phyloP scores from a whole-genome alignment of 345 rosid genomes.

The Brassica incana region DNA sequence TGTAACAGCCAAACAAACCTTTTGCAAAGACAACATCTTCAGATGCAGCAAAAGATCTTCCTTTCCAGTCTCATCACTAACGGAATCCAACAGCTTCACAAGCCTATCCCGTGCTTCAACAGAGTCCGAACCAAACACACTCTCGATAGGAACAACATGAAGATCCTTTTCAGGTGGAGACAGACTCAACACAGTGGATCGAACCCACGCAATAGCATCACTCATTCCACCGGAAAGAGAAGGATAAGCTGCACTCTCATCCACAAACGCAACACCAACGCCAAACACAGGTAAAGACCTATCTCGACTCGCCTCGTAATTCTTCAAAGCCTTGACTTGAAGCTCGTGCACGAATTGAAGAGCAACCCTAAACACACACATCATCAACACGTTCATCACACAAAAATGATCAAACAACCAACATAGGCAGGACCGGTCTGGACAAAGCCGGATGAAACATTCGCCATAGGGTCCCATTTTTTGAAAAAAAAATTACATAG shows the following conservation, averaged over 20 bases:
- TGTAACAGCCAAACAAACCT: slow-evolving; percentile 44
- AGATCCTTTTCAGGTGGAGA: slow-evolving; percentile 68
- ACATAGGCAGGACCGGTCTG: too few species aligned
- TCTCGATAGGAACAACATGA: slow-evolving; percentile 61
- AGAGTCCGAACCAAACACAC: slow-evolving; percentile 47
- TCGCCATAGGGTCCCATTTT: too few species aligned
- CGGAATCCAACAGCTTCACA: slow-evolving; percentile 50
- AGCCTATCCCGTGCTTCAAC: slow-evolving; percentile 53
- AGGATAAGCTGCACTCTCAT: slow-evolving; percentile 54
- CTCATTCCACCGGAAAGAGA: slow-evolving; percentile 35
- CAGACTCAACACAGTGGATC: slow-evolving; percentile 46
- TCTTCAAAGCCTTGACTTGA: slow-evolving; percentile 78
- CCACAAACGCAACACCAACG: slow-evolving; percentile 82
- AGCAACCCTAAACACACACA: slow-evolving; percentile 55
- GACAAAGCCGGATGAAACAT: too few species aligned
- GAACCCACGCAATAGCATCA: slow-evolving; percentile 49
- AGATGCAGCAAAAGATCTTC: slow-evolving; percentile 77
- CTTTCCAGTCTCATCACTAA: slow-evolving; percentile 70
- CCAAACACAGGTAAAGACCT: slow-evolving; percentile 82
- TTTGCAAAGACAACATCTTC: slow-evolving; percentile 70
- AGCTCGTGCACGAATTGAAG: slow-evolving; percentile 84
- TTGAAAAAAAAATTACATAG: too few species aligned
- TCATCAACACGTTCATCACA: not conserved
- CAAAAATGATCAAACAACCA: not conserved
- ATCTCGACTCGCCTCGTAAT: slow-evolving; percentile 78